These are phyloP conservation scores for Pulveroboletus sp. DNA, from an alignment of 768 basidiomycete species.

Conservation along the genomic window DNA sequence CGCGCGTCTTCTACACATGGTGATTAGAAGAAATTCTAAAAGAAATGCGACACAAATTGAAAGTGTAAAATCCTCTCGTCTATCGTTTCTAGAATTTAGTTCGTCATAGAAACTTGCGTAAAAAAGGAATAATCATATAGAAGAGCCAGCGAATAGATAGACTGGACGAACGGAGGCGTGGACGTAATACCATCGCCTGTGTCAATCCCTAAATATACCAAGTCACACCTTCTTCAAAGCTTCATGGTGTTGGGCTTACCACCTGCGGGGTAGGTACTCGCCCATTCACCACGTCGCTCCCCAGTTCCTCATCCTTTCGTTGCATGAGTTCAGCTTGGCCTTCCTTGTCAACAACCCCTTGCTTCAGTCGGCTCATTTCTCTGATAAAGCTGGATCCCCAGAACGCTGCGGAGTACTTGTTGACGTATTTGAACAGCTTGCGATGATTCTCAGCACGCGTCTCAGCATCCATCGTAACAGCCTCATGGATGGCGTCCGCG, in stretches of 20 bases:
- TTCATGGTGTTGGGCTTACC: conserved; percentile 35
- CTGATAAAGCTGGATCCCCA: conserved; percentile 90
- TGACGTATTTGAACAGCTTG: conserved; percentile 95
- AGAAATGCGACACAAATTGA: conserved; percentile 6
- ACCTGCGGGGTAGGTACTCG: conserved; percentile 32
- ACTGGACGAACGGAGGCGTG: conserved; percentile 17
- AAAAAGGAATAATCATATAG: conserved; percentile 39
- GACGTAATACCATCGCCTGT: conserved; percentile 26
- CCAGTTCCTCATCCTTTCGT: conserved; percentile 36
- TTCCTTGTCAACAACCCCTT: conserved; percentile 34
- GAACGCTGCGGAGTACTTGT: conserved; percentile 90
- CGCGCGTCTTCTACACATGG: conserved; percentile 17
- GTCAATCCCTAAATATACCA: conserved; percentile 25
- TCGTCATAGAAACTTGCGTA: conserved; percentile 25
- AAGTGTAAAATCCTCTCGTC: conserved; percentile 14
- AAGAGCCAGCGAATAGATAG: conserved; percentile 35
- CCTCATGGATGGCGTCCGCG: conserved; percentile 95
- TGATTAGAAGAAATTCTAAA: conserved; percentile 12
- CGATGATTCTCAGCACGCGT: conserved; percentile 89
- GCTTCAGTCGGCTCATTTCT: conserved; percentile 70
- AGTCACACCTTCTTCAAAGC: conserved; percentile 30
- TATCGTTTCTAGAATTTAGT: conserved; percentile 24
- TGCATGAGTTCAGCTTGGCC: conserved; percentile 35
- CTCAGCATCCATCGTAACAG: conserved; percentile 83
- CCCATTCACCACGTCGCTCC: conserved; percentile 40